These are phyloP conservation scores for Solanum bulbocastanum DNA, from an alignment of 257 asterid species.

Conservation along the genomic window DNA sequence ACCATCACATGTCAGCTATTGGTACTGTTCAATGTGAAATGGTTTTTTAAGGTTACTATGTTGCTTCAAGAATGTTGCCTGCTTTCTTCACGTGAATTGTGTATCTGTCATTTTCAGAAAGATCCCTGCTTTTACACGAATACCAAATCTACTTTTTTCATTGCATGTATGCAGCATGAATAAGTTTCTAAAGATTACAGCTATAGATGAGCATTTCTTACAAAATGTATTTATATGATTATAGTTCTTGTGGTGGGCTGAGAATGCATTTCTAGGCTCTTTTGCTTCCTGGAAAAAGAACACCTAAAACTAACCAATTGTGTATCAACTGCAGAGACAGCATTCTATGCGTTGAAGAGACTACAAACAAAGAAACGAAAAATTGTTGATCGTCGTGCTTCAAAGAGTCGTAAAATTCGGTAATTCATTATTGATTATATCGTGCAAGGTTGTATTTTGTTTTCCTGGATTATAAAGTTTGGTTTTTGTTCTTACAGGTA, in stretches of 20 bases:
- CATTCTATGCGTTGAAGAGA: slow-evolving; percentile 69
- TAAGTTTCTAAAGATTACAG: background rate
- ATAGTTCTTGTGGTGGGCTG: background rate
- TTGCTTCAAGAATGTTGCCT: background rate
- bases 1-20: background rate
- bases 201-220: background rate
- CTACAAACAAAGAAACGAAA: slow-evolving; percentile 81
- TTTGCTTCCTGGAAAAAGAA: background rate
- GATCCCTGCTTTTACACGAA: background rate
- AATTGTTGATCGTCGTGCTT: slow-evolving; percentile 84
- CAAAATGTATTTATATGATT: background rate
- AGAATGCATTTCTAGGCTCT: background rate
- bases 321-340: slow-evolving; percentile 44
- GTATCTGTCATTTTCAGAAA: background rate
- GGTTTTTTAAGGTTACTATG: background rate
- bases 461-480: background rate
- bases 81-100: background rate
- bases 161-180: background rate
- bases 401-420: slow-evolving; percentile 95
- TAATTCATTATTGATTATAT: slow-evolving; percentile 7
- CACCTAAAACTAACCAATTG: background rate
- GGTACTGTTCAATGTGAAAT: background rate
- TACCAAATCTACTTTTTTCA: background rate
- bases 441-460: background rate
- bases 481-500: slow-evolving; percentile 44